Evolutionary conservation across 1,284 basidiomycete genomes (phyloP), one percentile per base, ranked within the genome.

Genomic region (Phaffia rhodozyma): DNA sequence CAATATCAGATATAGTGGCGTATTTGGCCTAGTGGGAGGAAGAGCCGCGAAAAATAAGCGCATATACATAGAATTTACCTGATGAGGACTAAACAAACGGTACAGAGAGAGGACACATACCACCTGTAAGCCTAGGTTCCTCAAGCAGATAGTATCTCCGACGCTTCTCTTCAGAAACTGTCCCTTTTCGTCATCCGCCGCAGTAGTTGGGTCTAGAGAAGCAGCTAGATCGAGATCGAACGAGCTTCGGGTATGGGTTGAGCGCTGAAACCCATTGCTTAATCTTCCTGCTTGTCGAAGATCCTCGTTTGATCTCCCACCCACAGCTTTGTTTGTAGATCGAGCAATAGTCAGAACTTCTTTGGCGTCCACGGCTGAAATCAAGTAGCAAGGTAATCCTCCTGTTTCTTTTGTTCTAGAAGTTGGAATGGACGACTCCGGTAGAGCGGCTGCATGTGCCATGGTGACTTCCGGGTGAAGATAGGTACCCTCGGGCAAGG

Each of bases 1-100:
- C 64, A 23, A 96, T 83, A 73, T 96, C 91, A 57, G 88, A 91
- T 50, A 96, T 80, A 1, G 88, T 87, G 0, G 89, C 85, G 72
- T 91, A 92, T 70, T 93, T 90, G 70, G 82, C 81, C 78, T 79
- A 76, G 72, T 75, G 80, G 70, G 72, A 75, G 66, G 32, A 30
- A 4, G 25, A 11, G 23, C 18, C 5, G 23, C 48, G 16, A 4
- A 30, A 20, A 23, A 60, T 27, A 50, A 16, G 3, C 3, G 16
- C 1, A n/a, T 20, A 4, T 25, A 6, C 23, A 13, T 16, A 50
- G 48, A 51, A 11, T 34, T 9, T 34, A 34, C 9, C 32, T 34
- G 32, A 34, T 9, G 32, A 34, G 32, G 32, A 9, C 32, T 9
- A 34, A 34, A n/a, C n/a, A n/a, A n/a, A n/a, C n/a, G 48, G 11